Conservation (phyloP, 305 asterid genomes). For the Fraxinus paxiana region DNA sequence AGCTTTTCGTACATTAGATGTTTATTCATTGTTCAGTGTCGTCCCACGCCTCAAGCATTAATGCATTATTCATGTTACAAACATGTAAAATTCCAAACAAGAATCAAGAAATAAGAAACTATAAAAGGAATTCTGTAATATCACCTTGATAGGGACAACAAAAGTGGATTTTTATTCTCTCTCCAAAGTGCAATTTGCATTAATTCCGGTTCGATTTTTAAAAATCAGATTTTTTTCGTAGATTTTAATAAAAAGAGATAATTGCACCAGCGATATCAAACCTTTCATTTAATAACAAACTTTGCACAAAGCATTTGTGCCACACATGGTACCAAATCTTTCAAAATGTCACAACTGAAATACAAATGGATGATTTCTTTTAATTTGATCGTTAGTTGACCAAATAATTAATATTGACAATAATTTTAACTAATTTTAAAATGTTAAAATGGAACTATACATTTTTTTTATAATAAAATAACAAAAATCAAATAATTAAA, state of each 20-base stretch:
- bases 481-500: too few relatives aligned
- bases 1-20: neutral
- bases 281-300: too few relatives aligned
- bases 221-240: neutral
- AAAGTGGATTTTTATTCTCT: neutral
- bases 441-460: too few relatives aligned
- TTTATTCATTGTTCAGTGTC: neutral
- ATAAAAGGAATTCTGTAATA: neutral
- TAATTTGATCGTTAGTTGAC: neutral
- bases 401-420: neutral
- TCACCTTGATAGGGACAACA: neutral
- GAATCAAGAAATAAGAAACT: neutral
- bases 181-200: neutral
- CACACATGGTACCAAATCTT: neutral
- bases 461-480: too few relatives aligned
- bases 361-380: too few relatives aligned
- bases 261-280: neutral
- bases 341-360: too few relatives aligned
- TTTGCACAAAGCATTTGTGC: neutral
- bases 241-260: neutral
- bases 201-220: neutral
- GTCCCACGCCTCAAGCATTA: neutral
- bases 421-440: too few relatives aligned
- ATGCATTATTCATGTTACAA: neutral
- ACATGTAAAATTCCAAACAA: neutral